Percentiles rank a stretch among this genome's conserved stretches.
Conservation (phyloP, 441 rosid genomes). For the Populus hybrid region DNA sequence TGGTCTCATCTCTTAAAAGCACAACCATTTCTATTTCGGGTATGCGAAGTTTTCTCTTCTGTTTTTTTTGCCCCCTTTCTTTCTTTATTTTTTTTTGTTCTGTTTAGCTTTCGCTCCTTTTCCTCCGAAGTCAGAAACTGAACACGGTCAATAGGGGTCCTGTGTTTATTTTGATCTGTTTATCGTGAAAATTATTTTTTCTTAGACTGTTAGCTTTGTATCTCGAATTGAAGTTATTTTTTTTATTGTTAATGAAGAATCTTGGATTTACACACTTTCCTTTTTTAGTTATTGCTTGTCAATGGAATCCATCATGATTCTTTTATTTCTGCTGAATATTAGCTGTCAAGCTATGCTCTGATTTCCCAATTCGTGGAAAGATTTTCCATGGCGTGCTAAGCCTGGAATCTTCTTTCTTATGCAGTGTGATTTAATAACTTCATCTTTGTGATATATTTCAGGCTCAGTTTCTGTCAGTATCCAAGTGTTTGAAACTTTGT, state of each 20-base stretch:
- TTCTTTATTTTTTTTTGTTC: background rate
- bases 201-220: background rate
- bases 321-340: background rate
- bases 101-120: background rate
- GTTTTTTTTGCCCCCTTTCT: background rate
- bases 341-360: background rate
- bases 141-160: background rate
- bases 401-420: background rate
- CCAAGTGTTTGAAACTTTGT: constrained; percentile 9
- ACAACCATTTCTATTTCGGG: background rate
- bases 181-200: background rate
- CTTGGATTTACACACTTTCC: background rate
- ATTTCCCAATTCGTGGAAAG: background rate
- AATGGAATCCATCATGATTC: background rate
- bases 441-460: background rate
- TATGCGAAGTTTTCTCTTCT: background rate
- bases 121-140: background rate
- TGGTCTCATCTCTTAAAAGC: background rate
- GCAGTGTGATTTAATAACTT: background rate
- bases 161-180: background rate
- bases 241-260: background rate
- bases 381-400: background rate
- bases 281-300: background rate
- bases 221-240: no score
- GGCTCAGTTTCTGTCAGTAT: constrained; percentile 7